These are phyloP conservation scores for Ogataea henricii DNA, from an alignment of 805 yeast genomes.

Conservation along the genomic window DNA sequence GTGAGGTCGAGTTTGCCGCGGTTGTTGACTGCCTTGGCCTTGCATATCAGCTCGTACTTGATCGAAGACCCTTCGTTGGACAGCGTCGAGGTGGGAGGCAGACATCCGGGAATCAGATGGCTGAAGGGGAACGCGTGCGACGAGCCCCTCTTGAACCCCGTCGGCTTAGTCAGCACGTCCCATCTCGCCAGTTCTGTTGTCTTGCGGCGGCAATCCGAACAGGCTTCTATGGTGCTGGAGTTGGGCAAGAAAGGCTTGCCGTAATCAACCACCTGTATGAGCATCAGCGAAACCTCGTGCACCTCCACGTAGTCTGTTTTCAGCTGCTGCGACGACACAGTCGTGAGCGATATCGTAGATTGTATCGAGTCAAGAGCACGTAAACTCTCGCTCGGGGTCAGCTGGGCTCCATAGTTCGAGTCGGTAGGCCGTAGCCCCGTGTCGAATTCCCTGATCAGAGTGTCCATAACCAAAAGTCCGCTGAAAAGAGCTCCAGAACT, in stretches of 20 bases:
- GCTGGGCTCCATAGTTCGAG: conserved; percentile 3
- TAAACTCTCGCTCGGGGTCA: background rate
- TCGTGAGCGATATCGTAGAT: conserved; percentile 29
- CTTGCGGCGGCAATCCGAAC: conserved; percentile 59
- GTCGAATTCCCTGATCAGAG: conserved; percentile 33
- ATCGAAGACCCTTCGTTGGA: conserved; percentile 51
- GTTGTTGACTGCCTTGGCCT: conserved; percentile 43
- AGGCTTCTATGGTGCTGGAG: conserved; percentile 48
- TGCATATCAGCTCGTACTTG: conserved; percentile 76
- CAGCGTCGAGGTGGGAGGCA: conserved; percentile 83
- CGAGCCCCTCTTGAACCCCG: conserved; percentile 59
- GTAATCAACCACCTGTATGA: conserved; percentile 71
- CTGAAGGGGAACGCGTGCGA: conserved; percentile 91
- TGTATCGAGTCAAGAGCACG: conserved; percentile 14
- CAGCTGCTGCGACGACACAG: conserved; percentile 22
- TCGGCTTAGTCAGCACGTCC: conserved; percentile 71
- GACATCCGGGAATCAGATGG: conserved; percentile 80
- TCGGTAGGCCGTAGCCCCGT: background rate
- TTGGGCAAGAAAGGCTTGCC: conserved; percentile 67
- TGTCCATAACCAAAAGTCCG: conserved; percentile 69
- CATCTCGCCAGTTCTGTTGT: conserved; percentile 75
- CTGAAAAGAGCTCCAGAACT: conserved; percentile 84
- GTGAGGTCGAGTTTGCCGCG: conserved; percentile 39
- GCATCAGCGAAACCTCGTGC: conserved; percentile 58
- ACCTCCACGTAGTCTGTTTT: conserved; percentile 49